Base-by-base conservation (phyloP, 1,284 basidiomycete species). In the Trichosporon sp. region DNA sequence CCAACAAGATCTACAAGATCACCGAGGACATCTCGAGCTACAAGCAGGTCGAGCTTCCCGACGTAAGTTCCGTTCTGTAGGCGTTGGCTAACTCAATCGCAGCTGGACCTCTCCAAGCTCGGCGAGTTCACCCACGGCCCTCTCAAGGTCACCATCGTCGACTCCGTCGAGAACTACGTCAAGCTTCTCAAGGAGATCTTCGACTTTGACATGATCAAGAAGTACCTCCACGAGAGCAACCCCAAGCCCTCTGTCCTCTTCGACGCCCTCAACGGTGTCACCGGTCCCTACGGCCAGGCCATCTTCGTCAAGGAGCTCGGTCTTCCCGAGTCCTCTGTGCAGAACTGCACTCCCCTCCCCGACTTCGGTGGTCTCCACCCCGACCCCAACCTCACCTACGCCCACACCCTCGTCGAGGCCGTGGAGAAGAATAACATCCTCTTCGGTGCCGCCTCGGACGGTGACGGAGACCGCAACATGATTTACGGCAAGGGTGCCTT, bases 391-490 rank as follows among this genome's bases (percentile, higher is more conserved):
- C 86, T 99, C 76, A 98, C 96, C 12, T 99, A 99, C 84, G 96
- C 97, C 8, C 93, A 96, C 86, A 88, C 91, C 35, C 90, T 99
- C 69, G 96, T 99, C 66, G 93, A 96, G 75, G 91, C 88, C 19
- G 96, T 99, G 51, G 96, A 99, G 85, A 87, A 87, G 79, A 88
- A 93, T 69, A 88, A 90, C 77, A 96, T 99, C 78, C 87, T 90
- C 66, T 99, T 99, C 79, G 96, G 96, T 73, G 97, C 97, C 43
- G 96, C 96, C 4, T 94, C 91, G 74, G 96, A 99, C 82, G 96
- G 96, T 66, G 96, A 99, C 80, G 96, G 96, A 59, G 96, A 99
- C 85, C 87, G 96, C 73, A 99, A 99, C 88, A 99, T 99, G 96
- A 99, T 99, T 83, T 98, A 99, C 85, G 97, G 96, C 79, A 92